Evolutionary conservation across 768 basidiomycete species (phyloP).

Genomic region (Stropharia rugosoannulata): DNA sequence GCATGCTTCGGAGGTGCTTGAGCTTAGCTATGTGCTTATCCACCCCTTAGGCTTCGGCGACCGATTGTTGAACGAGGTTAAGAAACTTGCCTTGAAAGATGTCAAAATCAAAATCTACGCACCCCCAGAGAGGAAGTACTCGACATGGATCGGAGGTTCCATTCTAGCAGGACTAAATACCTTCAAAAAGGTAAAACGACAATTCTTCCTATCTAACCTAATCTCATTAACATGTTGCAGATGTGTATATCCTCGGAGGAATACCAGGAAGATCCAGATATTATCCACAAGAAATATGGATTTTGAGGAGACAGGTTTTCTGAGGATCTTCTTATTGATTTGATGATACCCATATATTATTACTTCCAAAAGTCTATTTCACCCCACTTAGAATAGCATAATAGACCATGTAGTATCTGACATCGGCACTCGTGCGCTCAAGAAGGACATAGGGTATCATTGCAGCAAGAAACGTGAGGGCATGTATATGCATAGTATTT

Average conservation of each 20-base stretch:
- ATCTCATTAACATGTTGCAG: conserved; percentile 35
- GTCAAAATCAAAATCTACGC: conserved; percentile 99
- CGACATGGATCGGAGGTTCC: conserved; percentile 96
- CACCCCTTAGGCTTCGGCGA: conserved; percentile 79
- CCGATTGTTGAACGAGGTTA: conserved; percentile 93
- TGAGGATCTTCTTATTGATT: conserved; percentile 11
- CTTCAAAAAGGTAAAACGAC: conserved; percentile 81
- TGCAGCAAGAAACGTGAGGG: conserved; percentile 1
- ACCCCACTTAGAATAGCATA: neutral
- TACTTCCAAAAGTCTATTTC: conserved; percentile 9
- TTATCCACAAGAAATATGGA: conserved; percentile 94
- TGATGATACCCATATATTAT: conserved; percentile 25
- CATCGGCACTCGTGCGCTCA: neutral
- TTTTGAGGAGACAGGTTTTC: conserved; percentile 45
- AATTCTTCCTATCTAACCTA: conserved; percentile 9
- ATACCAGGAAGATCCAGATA: conserved; percentile 98
- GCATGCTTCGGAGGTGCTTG: conserved; percentile 13
- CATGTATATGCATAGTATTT: conserved; percentile 22
- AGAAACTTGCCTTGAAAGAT: conserved; percentile 92
- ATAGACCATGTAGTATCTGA: no score
- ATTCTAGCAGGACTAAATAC: conserved; percentile 95
- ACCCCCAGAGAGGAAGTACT: conserved; percentile 98
- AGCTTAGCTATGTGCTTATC: conserved; percentile 6
- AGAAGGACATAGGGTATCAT: neutral
- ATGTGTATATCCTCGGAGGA: conserved; percentile 99